These are phyloP conservation scores for Cardiospermum halicacabum DNA, from an alignment of 345 rosid species.

Conservation along the genomic window DNA sequence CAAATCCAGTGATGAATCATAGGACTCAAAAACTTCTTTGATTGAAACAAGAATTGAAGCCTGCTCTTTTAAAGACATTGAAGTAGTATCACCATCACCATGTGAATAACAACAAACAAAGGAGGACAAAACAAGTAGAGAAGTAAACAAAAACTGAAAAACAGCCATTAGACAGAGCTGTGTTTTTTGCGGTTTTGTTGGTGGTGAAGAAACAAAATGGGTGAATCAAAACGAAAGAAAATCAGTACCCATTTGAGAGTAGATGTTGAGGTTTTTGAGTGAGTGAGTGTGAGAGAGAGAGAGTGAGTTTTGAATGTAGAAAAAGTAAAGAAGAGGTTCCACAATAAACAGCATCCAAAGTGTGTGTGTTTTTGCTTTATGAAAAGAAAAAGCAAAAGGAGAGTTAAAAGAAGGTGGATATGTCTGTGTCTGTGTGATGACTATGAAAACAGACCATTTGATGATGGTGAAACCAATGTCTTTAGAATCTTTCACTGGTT, in stretches of 20 bases:
- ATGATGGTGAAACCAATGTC: conserved; percentile 17
- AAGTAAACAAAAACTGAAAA: conserved; percentile 16
- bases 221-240: conserved; percentile 15
- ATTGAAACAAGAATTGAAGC: conserved; percentile 53
- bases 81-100: conserved; percentile 24
- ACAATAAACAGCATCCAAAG: conserved; percentile 38
- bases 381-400: conserved; percentile 45
- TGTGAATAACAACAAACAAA: conserved; percentile 20
- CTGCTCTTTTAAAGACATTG: conserved; percentile 40
- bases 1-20: conserved; percentile 37
- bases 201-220: conserved; percentile 8
- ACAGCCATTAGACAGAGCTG: conserved; percentile 16
- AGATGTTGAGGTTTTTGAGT: neutral
- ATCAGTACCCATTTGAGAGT: conserved; percentile 3
- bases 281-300: neutral
- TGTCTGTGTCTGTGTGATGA: neutral
- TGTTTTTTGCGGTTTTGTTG: neutral
- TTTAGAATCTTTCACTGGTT: neutral
- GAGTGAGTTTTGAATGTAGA: conserved; percentile 14
- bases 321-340: conserved; percentile 20
- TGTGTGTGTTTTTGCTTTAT: conserved; percentile 34
- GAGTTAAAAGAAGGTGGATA: conserved; percentile 27
- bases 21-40: conserved; percentile 40
- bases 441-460: conserved; percentile 24
- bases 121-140: conserved; percentile 21